Percentiles rank a stretch among this genome's conserved stretches.
These are phyloP conservation scores for Glycine tomentella DNA, from an alignment of 306 rosid genomes.

Conservation along the genomic window DNA sequence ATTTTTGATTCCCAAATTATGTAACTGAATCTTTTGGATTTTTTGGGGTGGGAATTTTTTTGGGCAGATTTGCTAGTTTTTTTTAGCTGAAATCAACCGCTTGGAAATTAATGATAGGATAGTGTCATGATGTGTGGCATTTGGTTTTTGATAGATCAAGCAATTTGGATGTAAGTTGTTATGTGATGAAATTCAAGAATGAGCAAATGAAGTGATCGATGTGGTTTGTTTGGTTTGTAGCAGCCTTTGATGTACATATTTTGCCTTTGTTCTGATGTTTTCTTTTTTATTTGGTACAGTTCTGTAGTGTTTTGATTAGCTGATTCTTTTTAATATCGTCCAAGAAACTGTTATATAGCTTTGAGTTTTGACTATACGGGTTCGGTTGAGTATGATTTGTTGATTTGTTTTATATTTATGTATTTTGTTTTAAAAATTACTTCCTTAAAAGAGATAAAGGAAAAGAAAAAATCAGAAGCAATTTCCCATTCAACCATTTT, in stretches of 20 bases:
- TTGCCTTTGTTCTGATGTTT: neutral
- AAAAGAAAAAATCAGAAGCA: neutral
- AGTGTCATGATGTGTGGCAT: neutral
- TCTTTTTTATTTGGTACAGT: neutral
- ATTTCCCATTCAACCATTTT: neutral
- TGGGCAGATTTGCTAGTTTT: neutral
- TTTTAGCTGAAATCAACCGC: conserved; percentile 25
- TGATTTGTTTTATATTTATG: too few relatives aligned
- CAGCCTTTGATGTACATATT: neutral
- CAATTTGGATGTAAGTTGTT: neutral
- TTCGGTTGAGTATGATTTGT: too few relatives aligned
- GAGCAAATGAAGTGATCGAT: neutral
- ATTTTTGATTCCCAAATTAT: neutral
- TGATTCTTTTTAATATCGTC: too few relatives aligned
- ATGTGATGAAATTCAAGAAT: neutral
- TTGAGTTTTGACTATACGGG: too few relatives aligned
- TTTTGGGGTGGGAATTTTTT: neutral
- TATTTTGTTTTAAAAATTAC: neutral
- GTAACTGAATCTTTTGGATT: conserved; percentile 1
- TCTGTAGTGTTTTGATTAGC: neutral
- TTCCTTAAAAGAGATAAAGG: neutral
- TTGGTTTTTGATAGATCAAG: too few relatives aligned
- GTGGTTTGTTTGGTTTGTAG: conserved; percentile 6
- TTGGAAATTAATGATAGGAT: neutral
- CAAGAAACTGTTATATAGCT: too few relatives aligned